These are phyloP conservation scores for Lagenidium giganteum DNA, from an alignment of 352 stramenopile species.

Conservation along the genomic window DNA sequence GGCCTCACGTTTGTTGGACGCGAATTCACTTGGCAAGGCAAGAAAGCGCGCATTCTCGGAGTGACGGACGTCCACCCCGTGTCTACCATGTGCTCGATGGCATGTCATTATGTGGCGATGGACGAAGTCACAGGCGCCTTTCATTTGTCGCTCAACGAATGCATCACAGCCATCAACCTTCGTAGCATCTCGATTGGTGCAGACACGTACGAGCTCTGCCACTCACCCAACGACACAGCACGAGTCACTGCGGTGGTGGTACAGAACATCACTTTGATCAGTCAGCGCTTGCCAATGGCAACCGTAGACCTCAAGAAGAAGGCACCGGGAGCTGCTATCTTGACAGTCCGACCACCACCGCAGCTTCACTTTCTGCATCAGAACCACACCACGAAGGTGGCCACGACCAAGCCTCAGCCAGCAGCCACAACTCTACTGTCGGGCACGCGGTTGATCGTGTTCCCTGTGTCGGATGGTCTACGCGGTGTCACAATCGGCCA, in stretches of 20 bases:
- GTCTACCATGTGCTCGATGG: conserved; percentile 42
- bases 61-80: conserved; percentile 30
- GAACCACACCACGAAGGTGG: background rate
- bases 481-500: conserved; percentile 50
- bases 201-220: conserved; percentile 22
- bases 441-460: conserved; percentile 21
- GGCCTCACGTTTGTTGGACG: conserved; percentile 31
- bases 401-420: background rate
- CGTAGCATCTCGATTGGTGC: conserved; percentile 23
- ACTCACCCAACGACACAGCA: conserved; percentile 32
- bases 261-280: conserved; percentile 24
- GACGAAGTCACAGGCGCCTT: background rate
- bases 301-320: conserved; percentile 49
- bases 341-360: conserved; percentile 41
- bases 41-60: conserved; percentile 23
- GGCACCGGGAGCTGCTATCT: conserved; percentile 20
- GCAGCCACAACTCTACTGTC: too few species aligned
- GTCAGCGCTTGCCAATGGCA: conserved; percentile 34
- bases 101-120: conserved; percentile 5
- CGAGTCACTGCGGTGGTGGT: conserved; percentile 34
- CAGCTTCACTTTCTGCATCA: conserved; percentile 28
- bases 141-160: conserved; percentile 28
- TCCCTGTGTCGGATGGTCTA: conserved; percentile 42
- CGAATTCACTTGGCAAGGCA: conserved; percentile 30
- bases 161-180: conserved; percentile 58